These are phyloP conservation scores for Spirogloea muscicola DNA, from an alignment of 139 green algal genomes.

Conservation along the genomic window DNA sequence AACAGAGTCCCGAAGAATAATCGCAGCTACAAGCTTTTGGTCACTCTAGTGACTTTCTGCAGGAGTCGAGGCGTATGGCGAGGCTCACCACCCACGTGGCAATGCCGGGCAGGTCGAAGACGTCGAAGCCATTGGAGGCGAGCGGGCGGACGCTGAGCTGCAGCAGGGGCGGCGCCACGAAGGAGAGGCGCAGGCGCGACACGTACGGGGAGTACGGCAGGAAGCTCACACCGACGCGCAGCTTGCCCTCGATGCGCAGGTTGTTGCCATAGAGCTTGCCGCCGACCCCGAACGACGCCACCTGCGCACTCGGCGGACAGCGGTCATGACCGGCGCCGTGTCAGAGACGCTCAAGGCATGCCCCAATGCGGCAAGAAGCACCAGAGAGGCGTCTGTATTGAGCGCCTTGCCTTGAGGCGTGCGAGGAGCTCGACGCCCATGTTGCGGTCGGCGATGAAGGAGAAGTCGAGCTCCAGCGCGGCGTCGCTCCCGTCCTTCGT, in stretches of 20 bases:
- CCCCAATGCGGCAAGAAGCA: not conserved
- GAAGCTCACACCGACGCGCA: slow-evolving; percentile 6
- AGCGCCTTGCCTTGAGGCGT: not conserved
- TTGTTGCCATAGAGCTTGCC: slow-evolving; percentile 7
- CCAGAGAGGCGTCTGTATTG: too few relatives aligned
- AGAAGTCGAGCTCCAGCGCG: slow-evolving; percentile 13
- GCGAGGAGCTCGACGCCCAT: slow-evolving; percentile 16
- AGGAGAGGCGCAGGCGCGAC: not conserved
- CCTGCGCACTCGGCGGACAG: not conserved
- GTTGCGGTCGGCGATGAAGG: not conserved
- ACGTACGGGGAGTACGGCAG: slow-evolving; percentile 17
- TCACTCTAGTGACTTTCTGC: too few relatives aligned
- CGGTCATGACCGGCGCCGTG: not conserved
- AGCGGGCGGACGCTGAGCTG: slow-evolving; percentile 5
- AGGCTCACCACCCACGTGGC: not conserved
- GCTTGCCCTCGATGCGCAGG: slow-evolving; percentile 12
- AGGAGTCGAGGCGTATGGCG: not conserved
- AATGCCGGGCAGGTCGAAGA: slow-evolving; percentile 9
- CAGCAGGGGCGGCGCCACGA: not conserved
- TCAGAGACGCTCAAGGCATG: not conserved
- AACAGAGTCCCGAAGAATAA: too few relatives aligned
- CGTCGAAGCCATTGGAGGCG: slow-evolving; percentile 17
- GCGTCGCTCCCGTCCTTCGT: too few relatives aligned
- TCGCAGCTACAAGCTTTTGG: too few relatives aligned
- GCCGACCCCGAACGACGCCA: not conserved